A percentile compares a stretch with the other conserved stretches of the same genome.
Evolutionary conservation across 2,329 filamentous ascomycete genomes (phyloP).

Genomic region (Colletotrichum gigasporum): DNA sequence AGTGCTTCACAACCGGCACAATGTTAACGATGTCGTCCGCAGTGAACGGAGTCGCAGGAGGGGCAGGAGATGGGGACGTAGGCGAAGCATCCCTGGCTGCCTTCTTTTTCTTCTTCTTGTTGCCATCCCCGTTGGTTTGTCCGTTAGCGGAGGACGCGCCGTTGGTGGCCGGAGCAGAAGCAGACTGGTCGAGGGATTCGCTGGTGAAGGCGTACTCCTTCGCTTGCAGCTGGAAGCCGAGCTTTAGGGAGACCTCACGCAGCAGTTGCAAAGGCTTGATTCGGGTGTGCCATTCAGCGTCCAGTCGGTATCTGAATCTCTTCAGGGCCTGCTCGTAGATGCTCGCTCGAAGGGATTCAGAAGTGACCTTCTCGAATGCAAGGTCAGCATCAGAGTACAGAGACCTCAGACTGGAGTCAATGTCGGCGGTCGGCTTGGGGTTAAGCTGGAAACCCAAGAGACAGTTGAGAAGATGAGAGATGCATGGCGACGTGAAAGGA

Average conservation of each 20-base stretch:
- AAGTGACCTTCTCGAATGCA: constrained; percentile 81
- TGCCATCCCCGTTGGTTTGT: constrained; percentile 55
- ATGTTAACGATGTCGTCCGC: constrained; percentile 91
- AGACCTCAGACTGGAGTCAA: constrained; percentile 76
- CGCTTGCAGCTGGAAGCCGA: constrained; percentile 87
- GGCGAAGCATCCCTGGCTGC: constrained; percentile 61
- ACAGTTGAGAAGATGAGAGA: constrained; percentile 93
- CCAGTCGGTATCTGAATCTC: constrained; percentile 81
- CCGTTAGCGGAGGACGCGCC: constrained; percentile 46
- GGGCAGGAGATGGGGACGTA: constrained; percentile 43
- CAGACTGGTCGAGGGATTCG: constrained; percentile 39
- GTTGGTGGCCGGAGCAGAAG: constrained; percentile 44
- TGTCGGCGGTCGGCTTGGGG: constrained; percentile 78
- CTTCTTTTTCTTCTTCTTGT: constrained; percentile 69
- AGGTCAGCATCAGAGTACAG: constrained; percentile 87
- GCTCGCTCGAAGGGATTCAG: constrained; percentile 73
- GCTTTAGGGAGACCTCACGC: constrained; percentile 87
- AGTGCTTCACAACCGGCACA: constrained; percentile 95
- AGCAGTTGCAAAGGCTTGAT: constrained; percentile 84
- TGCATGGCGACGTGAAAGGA: constrained; percentile 80
- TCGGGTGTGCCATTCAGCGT: constrained; percentile 71
- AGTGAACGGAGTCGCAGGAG: constrained; percentile 65
- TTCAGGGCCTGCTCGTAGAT: constrained; percentile 77
- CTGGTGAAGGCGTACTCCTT: constrained; percentile 60
- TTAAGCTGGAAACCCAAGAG: constrained; percentile 83